A percentile compares a stretch with the other conserved stretches of the same genome.
Evolutionary conservation across 75 land plant genomes (phyloP).

Genomic region (Isoetes taiwanensis): DNA sequence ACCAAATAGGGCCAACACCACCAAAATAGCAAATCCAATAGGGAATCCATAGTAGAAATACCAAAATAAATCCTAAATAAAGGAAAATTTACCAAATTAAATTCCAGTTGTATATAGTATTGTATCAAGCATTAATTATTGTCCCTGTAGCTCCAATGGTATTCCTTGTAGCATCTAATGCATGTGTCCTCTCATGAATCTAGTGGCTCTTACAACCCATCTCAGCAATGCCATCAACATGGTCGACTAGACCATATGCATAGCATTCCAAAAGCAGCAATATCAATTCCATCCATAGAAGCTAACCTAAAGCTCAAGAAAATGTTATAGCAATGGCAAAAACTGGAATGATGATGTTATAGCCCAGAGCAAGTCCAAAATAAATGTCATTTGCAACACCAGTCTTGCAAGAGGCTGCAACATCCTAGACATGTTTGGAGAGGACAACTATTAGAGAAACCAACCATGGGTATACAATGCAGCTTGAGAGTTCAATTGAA

Average conservation of each 20-base stretch:
- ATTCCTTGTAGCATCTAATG: conserved; percentile 2
- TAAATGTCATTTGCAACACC: neutral
- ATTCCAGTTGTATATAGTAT: neutral
- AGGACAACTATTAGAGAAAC: no score
- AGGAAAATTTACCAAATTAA: no score
- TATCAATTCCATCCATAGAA: neutral
- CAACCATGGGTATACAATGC: no score
- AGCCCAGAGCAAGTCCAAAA: conserved; percentile 2
- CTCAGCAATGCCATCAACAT: conserved; percentile 1
- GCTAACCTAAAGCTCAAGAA: neutral
- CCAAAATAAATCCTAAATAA: no score
- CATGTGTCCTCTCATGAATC: conserved; percentile 3
- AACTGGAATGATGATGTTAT: conserved; percentile 4
- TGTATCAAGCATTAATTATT: neutral
- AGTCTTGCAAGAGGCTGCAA: conserved; percentile 2
- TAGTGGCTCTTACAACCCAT: neutral
- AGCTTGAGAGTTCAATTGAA: no score
- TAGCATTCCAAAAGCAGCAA: conserved; percentile 6
- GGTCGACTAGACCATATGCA: conserved; percentile 1
- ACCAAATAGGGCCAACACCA: neutral
- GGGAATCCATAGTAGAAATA: conserved; percentile 1
- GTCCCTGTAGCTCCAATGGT: neutral
- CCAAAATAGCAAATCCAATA: neutral
- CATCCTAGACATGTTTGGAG: neutral
- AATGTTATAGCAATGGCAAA: conserved; percentile 1